These are phyloP conservation scores for Aspergillus sp. DNA, from an alignment of 2,329 filamentous ascomycete genomes.

Conservation along the genomic window DNA sequence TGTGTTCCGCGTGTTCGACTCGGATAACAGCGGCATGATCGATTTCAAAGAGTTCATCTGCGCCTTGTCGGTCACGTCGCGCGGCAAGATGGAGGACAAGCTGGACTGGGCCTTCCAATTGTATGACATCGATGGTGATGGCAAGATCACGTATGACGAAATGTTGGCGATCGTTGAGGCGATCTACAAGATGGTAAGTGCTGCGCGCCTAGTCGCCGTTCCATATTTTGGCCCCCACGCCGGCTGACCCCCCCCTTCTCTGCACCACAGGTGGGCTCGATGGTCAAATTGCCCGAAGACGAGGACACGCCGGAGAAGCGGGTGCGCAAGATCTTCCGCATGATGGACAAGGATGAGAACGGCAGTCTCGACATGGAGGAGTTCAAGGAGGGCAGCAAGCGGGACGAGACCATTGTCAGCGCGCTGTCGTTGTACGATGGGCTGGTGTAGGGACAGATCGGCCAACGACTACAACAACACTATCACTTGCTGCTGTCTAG, in stretches of 20 bases:
- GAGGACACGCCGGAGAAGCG: slow-evolving; percentile 99
- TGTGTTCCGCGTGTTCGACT: slow-evolving; percentile 98
- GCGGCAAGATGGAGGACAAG: slow-evolving; percentile 99
- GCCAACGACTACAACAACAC: not conserved
- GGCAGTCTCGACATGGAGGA: slow-evolving; percentile 95
- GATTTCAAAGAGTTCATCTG: slow-evolving; percentile 99
- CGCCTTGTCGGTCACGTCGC: slow-evolving; percentile 91
- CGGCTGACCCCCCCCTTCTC: slow-evolving; percentile 11
- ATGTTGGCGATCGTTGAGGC: slow-evolving; percentile 99
- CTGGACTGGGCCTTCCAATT: slow-evolving; percentile 99
- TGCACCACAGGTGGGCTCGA: slow-evolving; percentile 77
- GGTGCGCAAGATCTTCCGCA: slow-evolving; percentile 95
- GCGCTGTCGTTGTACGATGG: slow-evolving; percentile 95
- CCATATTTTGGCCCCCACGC: slow-evolving; percentile 4
- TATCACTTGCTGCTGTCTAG: not conserved
- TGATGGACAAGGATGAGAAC: slow-evolving; percentile 99
- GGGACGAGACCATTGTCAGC: slow-evolving; percentile 97
- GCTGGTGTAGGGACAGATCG: slow-evolving; percentile 64
- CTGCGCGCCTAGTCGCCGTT: not conserved
- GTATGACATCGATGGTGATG: slow-evolving; percentile 98
- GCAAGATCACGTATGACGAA: slow-evolving; percentile 98
- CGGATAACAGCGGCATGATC: slow-evolving; percentile 94
- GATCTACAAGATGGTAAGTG: slow-evolving; percentile 96
- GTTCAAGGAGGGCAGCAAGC: slow-evolving; percentile 98
- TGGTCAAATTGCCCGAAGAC: slow-evolving; percentile 98